Base-by-base conservation (phyloP, 1,284 basidiomycete genomes). In the Coniferiporia weirii region DNA sequence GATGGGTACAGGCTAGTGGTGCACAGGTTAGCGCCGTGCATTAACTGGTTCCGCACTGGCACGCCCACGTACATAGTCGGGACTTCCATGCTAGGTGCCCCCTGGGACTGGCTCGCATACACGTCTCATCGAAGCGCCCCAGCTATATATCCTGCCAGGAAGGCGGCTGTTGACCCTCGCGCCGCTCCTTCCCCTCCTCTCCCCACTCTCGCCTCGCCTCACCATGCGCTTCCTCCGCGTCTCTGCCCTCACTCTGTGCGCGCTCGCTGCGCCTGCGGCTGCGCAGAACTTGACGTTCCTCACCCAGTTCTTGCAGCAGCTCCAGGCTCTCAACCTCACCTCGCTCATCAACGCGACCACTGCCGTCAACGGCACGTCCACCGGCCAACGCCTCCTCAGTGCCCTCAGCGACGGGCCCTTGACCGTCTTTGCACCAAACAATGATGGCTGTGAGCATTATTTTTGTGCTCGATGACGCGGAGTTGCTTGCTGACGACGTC, bases 381-480 rank as follows among this genome's bases (percentile, higher is more conserved):
- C 64, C 3, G 85, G 82, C 2, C 70, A 74, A 61, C 63, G 67
- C n/a, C 64, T 85, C 9, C 69, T 85, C 20, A 59, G 66, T 3
- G 64, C 73, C 50, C 67, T 83, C 27, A 70, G 73, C 2, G 72
- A 62, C 57, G 57, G 54, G 0, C 61, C 75, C 22, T 76, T 71
- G 60, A 74, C 77, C 0, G 59, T 84, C 1, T 83, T 82, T 65
- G 78, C 75, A 0, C 81, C 82, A 1, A 73, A 70, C 53, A 77
- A 84, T 63, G 64, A 67, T 4, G 80, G 81, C 10, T 73, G 79
- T 81, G 63, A 61, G 73, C 43, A 35, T 15, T 35, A 7, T 57
- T 22, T 32, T 36, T 19, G 4, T 36, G n/a, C n/a, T n/a, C n/a
- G n/a, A 1, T n/a, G 7, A 4, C 7, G 61, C 6, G 17, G 60